Conservation (phyloP, 2,329 filamentous ascomycete species). For the Botryosphaeria dothidea region DNA sequence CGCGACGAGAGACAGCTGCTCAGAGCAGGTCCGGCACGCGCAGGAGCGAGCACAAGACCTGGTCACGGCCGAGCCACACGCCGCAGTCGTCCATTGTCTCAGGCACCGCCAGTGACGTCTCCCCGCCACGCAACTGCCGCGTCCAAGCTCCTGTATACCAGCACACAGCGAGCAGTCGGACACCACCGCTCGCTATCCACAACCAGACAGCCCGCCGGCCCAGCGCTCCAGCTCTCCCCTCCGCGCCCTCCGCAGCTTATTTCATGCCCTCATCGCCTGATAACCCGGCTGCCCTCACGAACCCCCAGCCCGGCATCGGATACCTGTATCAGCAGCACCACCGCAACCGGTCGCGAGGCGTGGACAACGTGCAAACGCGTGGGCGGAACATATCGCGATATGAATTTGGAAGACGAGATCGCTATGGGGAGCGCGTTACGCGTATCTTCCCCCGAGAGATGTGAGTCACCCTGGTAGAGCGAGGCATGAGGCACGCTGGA, state of each 20-base stretch:
- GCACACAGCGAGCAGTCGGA: conserved; percentile 8
- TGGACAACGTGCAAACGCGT: conserved; percentile 36
- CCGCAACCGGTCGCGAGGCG: conserved; percentile 33
- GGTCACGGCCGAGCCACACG: conserved; percentile 6
- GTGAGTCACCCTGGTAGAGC: conserved; percentile 29
- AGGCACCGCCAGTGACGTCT: conserved; percentile 16
- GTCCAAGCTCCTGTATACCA: conserved; percentile 4
- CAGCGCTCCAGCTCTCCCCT: neutral
- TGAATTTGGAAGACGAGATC: conserved; percentile 45
- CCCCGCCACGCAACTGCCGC: conserved; percentile 16
- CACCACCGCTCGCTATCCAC: conserved; percentile 5
- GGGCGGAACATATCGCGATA: conserved; percentile 40
- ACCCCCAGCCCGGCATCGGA: conserved; percentile 35
- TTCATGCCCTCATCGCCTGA: conserved; percentile 32
- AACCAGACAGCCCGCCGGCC: neutral
- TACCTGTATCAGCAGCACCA: conserved; percentile 40
- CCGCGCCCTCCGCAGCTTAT: conserved; percentile 4
- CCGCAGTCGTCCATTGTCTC: conserved; percentile 4
- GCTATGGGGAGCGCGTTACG: conserved; percentile 38
- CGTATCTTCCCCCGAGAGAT: conserved; percentile 43
- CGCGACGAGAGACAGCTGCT: neutral
- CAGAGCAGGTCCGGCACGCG: conserved; percentile 6
- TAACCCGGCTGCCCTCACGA: conserved; percentile 30
- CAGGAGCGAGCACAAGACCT: conserved; percentile 6
- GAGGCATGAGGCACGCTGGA: neutral